These are phyloP conservation scores for grape (Vitis vinifera) DNA, from an alignment of 164 flowering plant genomes.

Conservation along the genomic window ASM3070453v1 NC_081823.1:2844001-2844500, in stretches of 20 bases:
- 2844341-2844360: neutral
- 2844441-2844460: neutral
- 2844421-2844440: neutral
- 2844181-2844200: neutral
- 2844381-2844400: neutral
- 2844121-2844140: neutral
- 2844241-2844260: neutral
- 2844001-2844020: too few relatives aligned
- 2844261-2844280: neutral
- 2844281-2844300: too few relatives aligned
- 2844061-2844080: too few relatives aligned
- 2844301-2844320: too few relatives aligned
- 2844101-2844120: neutral
- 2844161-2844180: neutral
- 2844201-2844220: neutral
- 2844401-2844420: neutral
- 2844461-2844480: conserved; percentile 4
- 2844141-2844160: neutral
- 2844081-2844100: neutral
- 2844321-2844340: too few relatives aligned
- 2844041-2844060: too few relatives aligned
- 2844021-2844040: too few relatives aligned
- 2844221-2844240: neutral
- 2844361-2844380: neutral
- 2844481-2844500: conserved; percentile 25